Base-by-base conservation (phyloP, 2,329 filamentous ascomycete species). In the Diplodia sapinea region DNA sequence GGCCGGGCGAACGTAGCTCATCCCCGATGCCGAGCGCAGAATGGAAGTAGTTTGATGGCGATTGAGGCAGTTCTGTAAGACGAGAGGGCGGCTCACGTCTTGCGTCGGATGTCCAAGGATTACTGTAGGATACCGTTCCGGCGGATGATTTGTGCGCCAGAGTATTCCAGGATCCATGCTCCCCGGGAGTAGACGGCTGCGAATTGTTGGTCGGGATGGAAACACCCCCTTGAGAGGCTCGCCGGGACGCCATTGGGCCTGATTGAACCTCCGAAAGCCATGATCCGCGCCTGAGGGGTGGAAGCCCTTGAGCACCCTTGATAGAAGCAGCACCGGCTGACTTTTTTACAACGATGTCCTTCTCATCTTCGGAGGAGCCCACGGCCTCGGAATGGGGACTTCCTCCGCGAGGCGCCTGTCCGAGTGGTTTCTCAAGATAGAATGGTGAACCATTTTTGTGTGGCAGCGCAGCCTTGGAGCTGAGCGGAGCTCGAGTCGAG, bases 341-440 rank as follows among this genome's bases (percentile, higher is more conserved):
- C 40, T 69, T 66, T 31, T 65, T 66, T 20, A 50, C 59, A 7
- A 68, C 61, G n/a, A 56, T 47, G 69, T 97, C 91, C 68, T 83
- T 86, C 79, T 99, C 95, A 78, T 98, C 95, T 78, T 98, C 95
- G 13, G 94, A 97, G 72, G 94, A 98, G 64, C 91, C 93, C 69
- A 98, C 83, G 63, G 92, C 94, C 77, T 98, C 94, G 3, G 94
- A 97, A 76, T 98, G 95, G 26, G 94, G 94, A 1, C 94, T 97
- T 8, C 66, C 66, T 38, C 66, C 66, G 6, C 66, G 66, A 50
- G 66, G 59, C 2, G 54, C 56, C 12, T 68, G 59, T 36, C 57
- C 54, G 9, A 63, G 50, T 4, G 65, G 56, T 26, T 62, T 67
- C 12, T 57, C 66, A 13, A 68, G 38, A 29, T 68, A 68, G 13